Conservation (phyloP, 176 grass and related monocot species). For the Secale cereale region DNA sequence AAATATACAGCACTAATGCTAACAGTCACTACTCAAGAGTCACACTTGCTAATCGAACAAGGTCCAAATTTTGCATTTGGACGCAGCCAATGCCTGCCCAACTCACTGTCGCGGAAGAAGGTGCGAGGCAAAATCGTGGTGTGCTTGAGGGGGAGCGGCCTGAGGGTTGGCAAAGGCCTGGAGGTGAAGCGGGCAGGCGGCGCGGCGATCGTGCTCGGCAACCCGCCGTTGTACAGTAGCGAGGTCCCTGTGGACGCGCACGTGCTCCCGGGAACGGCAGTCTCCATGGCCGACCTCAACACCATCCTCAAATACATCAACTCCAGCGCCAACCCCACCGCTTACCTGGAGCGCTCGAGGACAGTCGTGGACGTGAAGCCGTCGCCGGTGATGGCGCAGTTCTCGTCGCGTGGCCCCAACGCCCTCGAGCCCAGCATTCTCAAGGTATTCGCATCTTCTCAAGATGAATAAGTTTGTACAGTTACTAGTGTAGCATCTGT, state of each 20-base stretch:
- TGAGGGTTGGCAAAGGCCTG: slow-evolving; percentile 67
- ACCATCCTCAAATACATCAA: slow-evolving; percentile 66
- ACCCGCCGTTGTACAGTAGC: slow-evolving; percentile 43
- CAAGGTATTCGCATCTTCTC: slow-evolving; percentile 43
- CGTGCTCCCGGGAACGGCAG: slow-evolving; percentile 67
- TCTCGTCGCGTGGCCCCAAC: slow-evolving; percentile 93
- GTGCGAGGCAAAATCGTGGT: slow-evolving; percentile 81
- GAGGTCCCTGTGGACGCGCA: slow-evolving; percentile 90
- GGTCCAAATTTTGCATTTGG: not conserved
- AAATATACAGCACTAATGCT: not conserved
- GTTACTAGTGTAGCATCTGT: not conserved
- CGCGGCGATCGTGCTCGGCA: slow-evolving; percentile 84
- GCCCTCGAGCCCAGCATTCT: slow-evolving; percentile 74
- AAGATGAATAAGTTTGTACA: not conserved
- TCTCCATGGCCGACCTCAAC: slow-evolving; percentile 40
- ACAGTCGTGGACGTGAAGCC: slow-evolving; percentile 59
- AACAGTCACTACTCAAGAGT: not conserved
- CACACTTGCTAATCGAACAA: not conserved
- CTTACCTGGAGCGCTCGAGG: slow-evolving; percentile 33
- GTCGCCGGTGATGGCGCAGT: slow-evolving; percentile 80
- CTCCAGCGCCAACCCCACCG: slow-evolving; percentile 40
- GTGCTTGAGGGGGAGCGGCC: slow-evolving; percentile 68
- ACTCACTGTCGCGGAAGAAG: slow-evolving; percentile 53
- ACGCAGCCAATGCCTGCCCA: slow-evolving; percentile 82
- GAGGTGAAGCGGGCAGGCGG: slow-evolving; percentile 91